Evolutionary conservation across 2,329 filamentous ascomycete species (phyloP), one percentile per base, ranked within the genome.

Genomic region (Zelopaecilomyces penicillatus): DNA sequence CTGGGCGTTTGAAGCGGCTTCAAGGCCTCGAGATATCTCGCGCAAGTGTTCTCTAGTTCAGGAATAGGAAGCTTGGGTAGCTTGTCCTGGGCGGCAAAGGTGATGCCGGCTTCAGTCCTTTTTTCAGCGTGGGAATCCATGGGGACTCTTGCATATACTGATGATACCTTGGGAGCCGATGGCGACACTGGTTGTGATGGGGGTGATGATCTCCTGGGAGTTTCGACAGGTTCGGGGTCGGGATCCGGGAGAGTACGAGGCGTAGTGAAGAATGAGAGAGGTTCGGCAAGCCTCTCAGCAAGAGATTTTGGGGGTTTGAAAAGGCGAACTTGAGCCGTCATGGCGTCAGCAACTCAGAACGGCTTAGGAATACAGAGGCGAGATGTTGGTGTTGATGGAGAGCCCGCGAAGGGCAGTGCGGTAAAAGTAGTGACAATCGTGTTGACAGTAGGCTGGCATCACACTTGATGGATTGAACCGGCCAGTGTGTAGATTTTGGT

Each of bases 361-460:
- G 10, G 41, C 49, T 75, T 72, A 87, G 66, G 75, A 76, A 71
- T 87, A 88, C 44, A 87, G 71, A 55, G 85, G 82, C 54, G 84
- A 87, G 65, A 95, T 79, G 59, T 71, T 77, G 57, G 86, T 94
- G 68, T 81, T 78, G 57, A 95, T 82, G 61, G 85, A 91, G 57
- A 95, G 73, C 62, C 89, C 83, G 73, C 87, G 87, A 69, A 95
- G 71, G 62, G 87, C 85, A 66, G 83, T 94, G 73, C 87, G 87
- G 73, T 87, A 93, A 70, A 95, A 94, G 70, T 94, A 94, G 65
- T 94, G 87, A 60, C 86, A 94, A 67, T 94, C 85, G 74, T 93
- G 83, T 46, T 87, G 72, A 66, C 74, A 94, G 66, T 87, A 91
- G 57, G 75, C 67, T 73, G 85, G 85, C 87, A 94, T 94, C 71